Evolutionary conservation across 768 basidiomycete species (phyloP), one percentile per base, ranked within the genome.

Genomic region (Russula abietina): DNA sequence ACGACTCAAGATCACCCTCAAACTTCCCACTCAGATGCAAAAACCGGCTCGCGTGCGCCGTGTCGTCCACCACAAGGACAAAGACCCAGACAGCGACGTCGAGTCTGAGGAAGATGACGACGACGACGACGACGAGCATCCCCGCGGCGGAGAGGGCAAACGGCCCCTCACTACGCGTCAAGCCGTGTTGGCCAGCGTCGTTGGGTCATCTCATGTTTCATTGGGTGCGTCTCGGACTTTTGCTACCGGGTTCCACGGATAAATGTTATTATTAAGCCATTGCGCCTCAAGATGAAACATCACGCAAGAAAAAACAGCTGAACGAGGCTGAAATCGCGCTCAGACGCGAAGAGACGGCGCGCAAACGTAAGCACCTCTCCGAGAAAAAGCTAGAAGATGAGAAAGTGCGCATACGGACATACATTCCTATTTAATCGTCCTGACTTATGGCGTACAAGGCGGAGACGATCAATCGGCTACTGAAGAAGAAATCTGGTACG

Each of bases 311-410:
- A 72, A 86, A 86, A 68, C 80, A 82, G 9, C 75, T 89, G 8
- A 90, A 85, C 9, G 87, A 87, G 63, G 79, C 82, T 2, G 89
- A 91, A 72, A 76, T 91, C 4, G 88, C 88, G 0, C 75, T 91
- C 3, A 80, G 86, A 45, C 78, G 87, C 22, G 89, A 92, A 68
- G 92, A 94, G 71, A 90, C 87, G 0, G 89, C 89, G 0, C 77
- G 91, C 41, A 93, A 92, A 74, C 80, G 92, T 57, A 88, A 83
- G 69, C 88, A 90, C 68, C 74, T 93, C 49, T 83, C 83, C 7
- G 89, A 92, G 73, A 91, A 91, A 76, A 89, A 88, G 73, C 77
- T 91, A 4, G 88, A 91, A 70, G 89, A 92, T 61, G 91, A 92
- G 73, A 91, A 90, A 83, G 91, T 86, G 59, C 56, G 71, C 67